phyloP scores from a whole-genome alignment of 495 filamentous ascomycete genomes.

The Baudoinia panamericana region DNA sequence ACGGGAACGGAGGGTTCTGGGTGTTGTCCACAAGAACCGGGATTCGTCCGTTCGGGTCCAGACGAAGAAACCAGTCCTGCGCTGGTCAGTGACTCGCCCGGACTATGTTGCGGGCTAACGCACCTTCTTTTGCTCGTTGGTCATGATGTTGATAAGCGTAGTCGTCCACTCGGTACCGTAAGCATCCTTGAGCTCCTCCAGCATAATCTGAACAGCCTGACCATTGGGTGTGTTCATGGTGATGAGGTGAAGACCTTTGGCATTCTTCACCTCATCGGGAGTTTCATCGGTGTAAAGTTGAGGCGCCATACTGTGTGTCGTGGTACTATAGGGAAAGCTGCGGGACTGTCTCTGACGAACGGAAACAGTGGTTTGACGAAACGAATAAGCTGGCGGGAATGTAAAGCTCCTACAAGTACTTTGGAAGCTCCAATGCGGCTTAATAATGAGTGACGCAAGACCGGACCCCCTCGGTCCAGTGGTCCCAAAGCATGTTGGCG shows the following conservation, averaged over 20 bases:
- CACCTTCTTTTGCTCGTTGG: conserved; percentile 48
- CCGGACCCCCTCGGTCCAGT: too few relatives aligned
- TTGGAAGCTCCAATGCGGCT: too few relatives aligned
- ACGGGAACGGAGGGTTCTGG: conserved; percentile 37
- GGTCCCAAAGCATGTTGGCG: too few relatives aligned
- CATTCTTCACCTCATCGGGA: conserved; percentile 33
- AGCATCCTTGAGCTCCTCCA: conserved; percentile 30
- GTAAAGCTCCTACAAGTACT: too few relatives aligned
- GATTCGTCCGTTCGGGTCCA: conserved; percentile 33
- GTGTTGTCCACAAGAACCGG: conserved; percentile 40
- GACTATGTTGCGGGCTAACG: too few relatives aligned
- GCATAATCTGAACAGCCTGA: conserved; percentile 27
- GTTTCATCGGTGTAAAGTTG: conserved; percentile 33
- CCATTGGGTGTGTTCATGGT: conserved; percentile 31
- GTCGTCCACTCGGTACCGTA: conserved; percentile 43
- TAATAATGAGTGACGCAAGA: too few relatives aligned
- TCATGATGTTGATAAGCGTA: conserved; percentile 40
- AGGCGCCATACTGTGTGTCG: conserved; percentile 24
- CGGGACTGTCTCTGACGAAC: too few relatives aligned
- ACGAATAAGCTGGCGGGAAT: too few relatives aligned
- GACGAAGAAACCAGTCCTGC: conserved; percentile 43
- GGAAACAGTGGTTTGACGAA: too few relatives aligned
- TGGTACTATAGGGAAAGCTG: too few relatives aligned
- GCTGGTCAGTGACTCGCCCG: too few relatives aligned
- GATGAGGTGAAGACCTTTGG: conserved; percentile 34